Evolutionary conservation across 2,329 filamentous ascomycete genomes (phyloP), one percentile per base, ranked within the genome.

Genomic region (Fusarium cyanostomum): DNA sequence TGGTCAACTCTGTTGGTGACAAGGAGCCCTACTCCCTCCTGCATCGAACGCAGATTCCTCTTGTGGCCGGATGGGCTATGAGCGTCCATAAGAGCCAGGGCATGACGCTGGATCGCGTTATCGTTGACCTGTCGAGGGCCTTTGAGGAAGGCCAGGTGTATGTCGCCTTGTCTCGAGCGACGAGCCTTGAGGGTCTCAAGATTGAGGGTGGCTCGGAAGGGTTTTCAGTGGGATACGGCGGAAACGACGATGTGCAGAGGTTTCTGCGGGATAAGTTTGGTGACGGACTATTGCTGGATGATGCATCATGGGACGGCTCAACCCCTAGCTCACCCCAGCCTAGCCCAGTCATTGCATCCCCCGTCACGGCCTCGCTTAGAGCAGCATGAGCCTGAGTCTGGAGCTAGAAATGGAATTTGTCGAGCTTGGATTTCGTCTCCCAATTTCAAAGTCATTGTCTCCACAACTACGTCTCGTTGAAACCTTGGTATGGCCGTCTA

Each of bases 21-120:
- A 70, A 74, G 3, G 16, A 70, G 45, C 82, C 83, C 0, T 82
- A 81, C 60, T 81, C 78, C 31, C 64, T 82, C 1, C 69, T 88
- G 0, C 77, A 78, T 1, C 78, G 87, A n/a, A 86, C 86, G 0
- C 87, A 89, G 67, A 80, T 90, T 7, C 88, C 87, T 0, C 77
- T 90, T 0, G 74, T 80, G 1, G 77, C 86, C 0, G 87, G 82
- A 0, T 90, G 86, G 84, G 87, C 87, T 0, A 81, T 89, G 67
- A 89, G 82, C 0, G 82, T 88, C 3, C 87, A 90, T 70, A 89
- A 87, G 70, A 80, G 80, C 5, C 85, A 89, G 74, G 85, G 86
- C 4, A 84, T 89, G 78, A 88, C 86, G 2, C 74, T 90, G 5
- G 82, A 88, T 16, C 79, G 80, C 5, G 85, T 86, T 2, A 78